Evolutionary conservation across 2,329 filamentous ascomycete genomes (phyloP).

Genomic region (Talaromyces sp.): DNA sequence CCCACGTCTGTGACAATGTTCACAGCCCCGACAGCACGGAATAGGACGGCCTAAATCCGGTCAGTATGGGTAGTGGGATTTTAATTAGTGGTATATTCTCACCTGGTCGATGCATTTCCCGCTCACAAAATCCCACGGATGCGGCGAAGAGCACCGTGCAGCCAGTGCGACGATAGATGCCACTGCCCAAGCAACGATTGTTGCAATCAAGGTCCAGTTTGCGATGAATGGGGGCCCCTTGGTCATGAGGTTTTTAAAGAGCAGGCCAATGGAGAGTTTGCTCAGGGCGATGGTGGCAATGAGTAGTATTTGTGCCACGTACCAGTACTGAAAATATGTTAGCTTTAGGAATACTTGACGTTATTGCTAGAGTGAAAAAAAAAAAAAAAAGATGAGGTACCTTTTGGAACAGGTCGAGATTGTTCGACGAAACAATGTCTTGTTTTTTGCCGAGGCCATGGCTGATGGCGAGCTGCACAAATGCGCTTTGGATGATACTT

Average conservation of each 20-base stretch:
- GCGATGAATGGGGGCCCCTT: slow-evolving; percentile 9
- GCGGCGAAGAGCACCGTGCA: slow-evolving; percentile 16
- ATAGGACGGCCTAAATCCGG: slow-evolving; percentile 10
- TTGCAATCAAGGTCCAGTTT: slow-evolving; percentile 14
- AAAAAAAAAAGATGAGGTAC: slow-evolving; percentile 2
- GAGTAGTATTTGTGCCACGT: slow-evolving; percentile 17
- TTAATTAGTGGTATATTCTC: background rate
- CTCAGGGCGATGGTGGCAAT: slow-evolving; percentile 15
- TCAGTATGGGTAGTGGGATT: background rate
- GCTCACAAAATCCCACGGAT: slow-evolving; percentile 15
- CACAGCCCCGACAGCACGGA: slow-evolving; percentile 13
- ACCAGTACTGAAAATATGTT: slow-evolving; percentile 15
- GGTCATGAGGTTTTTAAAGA: slow-evolving; percentile 18
- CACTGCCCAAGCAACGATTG: slow-evolving; percentile 16
- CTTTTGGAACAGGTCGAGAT: slow-evolving; percentile 15
- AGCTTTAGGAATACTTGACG: background rate
- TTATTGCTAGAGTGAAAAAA: background rate
- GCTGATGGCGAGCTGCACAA: slow-evolving; percentile 18
- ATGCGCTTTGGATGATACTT: slow-evolving; percentile 16
- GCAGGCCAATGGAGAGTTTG: slow-evolving; percentile 16
- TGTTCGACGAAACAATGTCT: slow-evolving; percentile 8
- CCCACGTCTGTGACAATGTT: slow-evolving; percentile 16
- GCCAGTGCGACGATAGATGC: slow-evolving; percentile 16
- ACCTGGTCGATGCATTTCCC: slow-evolving; percentile 17
- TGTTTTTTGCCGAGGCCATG: slow-evolving; percentile 16